These are phyloP conservation scores for Multifurca ochricompacta DNA, from an alignment of 768 basidiomycete species.

Conservation along the genomic window DNA sequence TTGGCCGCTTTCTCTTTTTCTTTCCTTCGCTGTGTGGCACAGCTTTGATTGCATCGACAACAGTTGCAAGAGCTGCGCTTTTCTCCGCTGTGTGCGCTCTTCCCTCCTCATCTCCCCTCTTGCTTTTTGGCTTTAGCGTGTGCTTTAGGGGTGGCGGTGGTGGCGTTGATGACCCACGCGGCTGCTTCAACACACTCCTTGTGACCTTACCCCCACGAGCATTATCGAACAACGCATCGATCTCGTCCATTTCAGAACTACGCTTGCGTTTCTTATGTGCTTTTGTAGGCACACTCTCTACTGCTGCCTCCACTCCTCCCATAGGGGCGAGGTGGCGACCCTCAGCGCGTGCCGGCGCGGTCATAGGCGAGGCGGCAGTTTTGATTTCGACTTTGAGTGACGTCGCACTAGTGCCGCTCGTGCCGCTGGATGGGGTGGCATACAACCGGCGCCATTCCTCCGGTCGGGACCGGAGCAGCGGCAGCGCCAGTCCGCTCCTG, in stretches of 20 bases:
- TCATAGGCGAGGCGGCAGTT: background rate
- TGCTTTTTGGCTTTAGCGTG: background rate
- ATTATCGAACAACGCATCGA: conserved; percentile 62
- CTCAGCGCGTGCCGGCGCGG: background rate
- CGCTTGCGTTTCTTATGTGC: conserved; percentile 40
- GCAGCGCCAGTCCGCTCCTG: conserved; percentile 65
- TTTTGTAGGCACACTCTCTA: background rate
- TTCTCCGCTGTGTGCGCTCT: background rate
- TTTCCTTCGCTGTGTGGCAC: conserved; percentile 44
- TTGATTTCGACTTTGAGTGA: background rate
- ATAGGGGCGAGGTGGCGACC: background rate
- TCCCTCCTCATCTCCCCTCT: background rate
- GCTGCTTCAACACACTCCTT: conserved; percentile 38
- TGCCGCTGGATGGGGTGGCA: conserved; percentile 32
- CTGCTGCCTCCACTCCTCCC: background rate
- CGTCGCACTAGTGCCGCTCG: background rate
- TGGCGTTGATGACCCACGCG: background rate
- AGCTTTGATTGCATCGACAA: conserved; percentile 52
- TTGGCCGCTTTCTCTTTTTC: conserved; percentile 28
- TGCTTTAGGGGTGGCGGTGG: background rate
- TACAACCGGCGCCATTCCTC: conserved; percentile 81
- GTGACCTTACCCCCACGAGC: conserved; percentile 52
- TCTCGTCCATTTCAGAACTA: conserved; percentile 51
- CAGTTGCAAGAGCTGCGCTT: conserved; percentile 35
- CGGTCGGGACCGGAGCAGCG: conserved; percentile 68